phyloP scores from a whole-genome alignment of 768 basidiomycete genomes.

The Russula ochroleuca region DNA sequence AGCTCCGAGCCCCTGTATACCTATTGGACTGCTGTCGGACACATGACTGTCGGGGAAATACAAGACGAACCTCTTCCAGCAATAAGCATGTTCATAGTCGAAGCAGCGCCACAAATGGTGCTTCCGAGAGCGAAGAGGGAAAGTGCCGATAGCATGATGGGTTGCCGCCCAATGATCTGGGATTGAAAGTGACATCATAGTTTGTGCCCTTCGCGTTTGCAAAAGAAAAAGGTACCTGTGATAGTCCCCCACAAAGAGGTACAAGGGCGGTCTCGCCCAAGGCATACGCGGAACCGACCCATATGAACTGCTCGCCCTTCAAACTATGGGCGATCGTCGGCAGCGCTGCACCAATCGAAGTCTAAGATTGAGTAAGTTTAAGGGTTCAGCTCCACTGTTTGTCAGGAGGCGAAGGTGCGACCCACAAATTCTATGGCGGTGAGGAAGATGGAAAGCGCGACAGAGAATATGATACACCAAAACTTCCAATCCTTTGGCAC shows the following conservation, averaged over 20 bases:
- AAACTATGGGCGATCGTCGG: conserved; percentile 34
- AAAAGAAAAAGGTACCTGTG: conserved; percentile 19
- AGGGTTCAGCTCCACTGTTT: neutral
- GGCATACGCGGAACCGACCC: conserved; percentile 30
- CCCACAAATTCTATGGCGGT: conserved; percentile 20
- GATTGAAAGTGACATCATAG: neutral
- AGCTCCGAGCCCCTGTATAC: conserved; percentile 34
- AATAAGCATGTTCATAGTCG: conserved; percentile 35
- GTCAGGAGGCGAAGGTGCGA: neutral
- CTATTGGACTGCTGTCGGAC: neutral
- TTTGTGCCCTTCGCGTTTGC: neutral
- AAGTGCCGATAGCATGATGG: conserved; percentile 30
- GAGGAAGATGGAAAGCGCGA: conserved; percentile 17
- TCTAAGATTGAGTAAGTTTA: neutral
- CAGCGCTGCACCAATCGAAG: conserved; percentile 30
- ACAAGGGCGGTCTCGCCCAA: conserved; percentile 31
- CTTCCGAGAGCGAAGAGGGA: conserved; percentile 34
- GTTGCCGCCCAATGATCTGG: conserved; percentile 34
- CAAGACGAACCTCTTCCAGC: conserved; percentile 31
- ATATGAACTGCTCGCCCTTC: conserved; percentile 27
- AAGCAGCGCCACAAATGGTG: conserved; percentile 36
- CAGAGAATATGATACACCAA: conserved; percentile 26
- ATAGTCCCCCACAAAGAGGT: conserved; percentile 30
- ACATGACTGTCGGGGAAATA: neutral
- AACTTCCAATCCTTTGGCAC: conserved; percentile 26